Conservation (phyloP, 768 basidiomycete species). For the Cystofilobasidium bisporidii region DNA sequence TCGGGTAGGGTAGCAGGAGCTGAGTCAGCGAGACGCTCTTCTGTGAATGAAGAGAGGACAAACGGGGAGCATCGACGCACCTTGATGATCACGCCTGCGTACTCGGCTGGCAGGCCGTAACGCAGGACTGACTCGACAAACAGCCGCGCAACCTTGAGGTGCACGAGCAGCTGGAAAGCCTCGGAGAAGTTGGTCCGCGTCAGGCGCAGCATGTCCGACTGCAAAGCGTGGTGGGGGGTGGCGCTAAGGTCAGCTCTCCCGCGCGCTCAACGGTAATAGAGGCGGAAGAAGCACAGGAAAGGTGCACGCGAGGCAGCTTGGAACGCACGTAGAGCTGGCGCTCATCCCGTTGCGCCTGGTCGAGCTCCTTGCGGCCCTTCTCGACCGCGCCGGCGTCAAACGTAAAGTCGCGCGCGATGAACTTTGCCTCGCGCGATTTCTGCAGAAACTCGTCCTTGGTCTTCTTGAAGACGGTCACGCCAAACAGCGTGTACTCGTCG, state of each 20-base stretch:
- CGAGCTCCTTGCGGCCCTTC: conserved; percentile 72
- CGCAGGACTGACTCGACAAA: conserved; percentile 92
- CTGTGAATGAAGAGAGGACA: background rate
- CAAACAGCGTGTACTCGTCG: conserved; percentile 76
- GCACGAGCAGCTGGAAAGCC: conserved; percentile 84
- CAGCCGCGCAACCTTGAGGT: conserved; percentile 79
- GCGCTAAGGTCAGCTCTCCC: no score
- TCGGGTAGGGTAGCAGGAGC: background rate
- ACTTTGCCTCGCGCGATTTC: conserved; percentile 94
- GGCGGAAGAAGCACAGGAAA: background rate
- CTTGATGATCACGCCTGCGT: conserved; percentile 69
- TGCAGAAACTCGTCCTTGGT: conserved; percentile 87
- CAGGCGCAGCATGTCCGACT: conserved; percentile 85
- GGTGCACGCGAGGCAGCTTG: conserved; percentile 6
- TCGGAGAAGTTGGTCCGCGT: conserved; percentile 95
- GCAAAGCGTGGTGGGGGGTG: background rate
- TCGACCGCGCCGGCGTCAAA: conserved; percentile 72
- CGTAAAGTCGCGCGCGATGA: conserved; percentile 86
- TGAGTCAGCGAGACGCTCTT: background rate
- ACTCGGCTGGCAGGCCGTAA: conserved; percentile 89
- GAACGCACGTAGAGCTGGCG: conserved; percentile 86
- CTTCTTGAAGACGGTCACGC: conserved; percentile 78
- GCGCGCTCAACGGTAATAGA: no score
- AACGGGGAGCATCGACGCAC: conserved; percentile 42
- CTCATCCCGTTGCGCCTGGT: conserved; percentile 71